Percentiles rank a stretch among this genome's conserved stretches.
Conservation (phyloP, 2,329 filamentous ascomycete genomes). For the Alternaria sp. region DNA sequence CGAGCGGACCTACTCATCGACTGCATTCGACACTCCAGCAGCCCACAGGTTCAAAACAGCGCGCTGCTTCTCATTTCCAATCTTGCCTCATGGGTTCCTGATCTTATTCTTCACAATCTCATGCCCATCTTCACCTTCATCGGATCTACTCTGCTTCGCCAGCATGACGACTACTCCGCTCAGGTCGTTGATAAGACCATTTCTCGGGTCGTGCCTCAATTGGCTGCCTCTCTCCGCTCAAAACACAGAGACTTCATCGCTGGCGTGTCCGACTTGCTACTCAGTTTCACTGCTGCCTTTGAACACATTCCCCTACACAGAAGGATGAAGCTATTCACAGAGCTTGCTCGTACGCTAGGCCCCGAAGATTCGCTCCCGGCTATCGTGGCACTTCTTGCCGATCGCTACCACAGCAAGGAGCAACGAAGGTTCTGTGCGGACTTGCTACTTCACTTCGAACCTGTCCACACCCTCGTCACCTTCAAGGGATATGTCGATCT, state of each 20-base stretch:
- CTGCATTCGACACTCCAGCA: constrained; percentile 89
- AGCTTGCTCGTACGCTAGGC: constrained; percentile 84
- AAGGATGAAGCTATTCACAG: constrained; percentile 80
- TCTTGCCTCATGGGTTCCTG: constrained; percentile 84
- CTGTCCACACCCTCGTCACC: constrained; percentile 74
- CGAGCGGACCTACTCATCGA: constrained; percentile 91
- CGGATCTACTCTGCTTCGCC: constrained; percentile 86
- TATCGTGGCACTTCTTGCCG: constrained; percentile 85
- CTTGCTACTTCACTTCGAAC: constrained; percentile 73
- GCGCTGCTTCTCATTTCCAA: constrained; percentile 87
- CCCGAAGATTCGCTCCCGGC: constrained; percentile 87
- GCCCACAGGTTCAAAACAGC: constrained; percentile 90
- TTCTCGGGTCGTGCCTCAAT: constrained; percentile 87
- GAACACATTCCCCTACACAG: constrained; percentile 93
- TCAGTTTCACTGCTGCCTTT: constrained; percentile 95
- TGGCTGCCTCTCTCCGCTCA: constrained; percentile 83
- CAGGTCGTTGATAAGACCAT: constrained; percentile 95
- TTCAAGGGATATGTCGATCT: constrained; percentile 79
- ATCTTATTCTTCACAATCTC: constrained; percentile 91
- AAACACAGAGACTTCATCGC: constrained; percentile 78
- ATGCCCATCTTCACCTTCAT: constrained; percentile 99
- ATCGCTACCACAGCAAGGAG: constrained; percentile 81
- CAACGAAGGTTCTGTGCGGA: constrained; percentile 77
- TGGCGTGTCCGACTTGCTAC: constrained; percentile 85
- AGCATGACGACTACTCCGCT: constrained; percentile 95